Evolutionary conservation across 768 basidiomycete genomes (phyloP).

Genomic region (Kwoniella europaea): DNA sequence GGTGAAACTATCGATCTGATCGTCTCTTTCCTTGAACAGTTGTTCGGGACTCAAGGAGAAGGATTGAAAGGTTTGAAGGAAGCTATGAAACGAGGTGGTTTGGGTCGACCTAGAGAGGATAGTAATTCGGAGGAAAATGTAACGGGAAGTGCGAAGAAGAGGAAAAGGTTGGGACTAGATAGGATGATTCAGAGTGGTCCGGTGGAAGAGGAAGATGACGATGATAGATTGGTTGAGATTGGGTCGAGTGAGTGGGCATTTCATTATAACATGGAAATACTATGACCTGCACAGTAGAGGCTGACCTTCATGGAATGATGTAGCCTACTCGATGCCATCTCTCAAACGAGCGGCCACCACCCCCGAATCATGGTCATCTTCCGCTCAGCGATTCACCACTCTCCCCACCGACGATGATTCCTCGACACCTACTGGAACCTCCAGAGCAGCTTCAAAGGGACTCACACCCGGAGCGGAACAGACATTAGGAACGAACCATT

Average conservation of each 20-base stretch:
- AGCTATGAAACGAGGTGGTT: constrained; percentile 46
- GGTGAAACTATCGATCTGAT: constrained; percentile 96
- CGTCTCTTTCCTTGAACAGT: constrained; percentile 88
- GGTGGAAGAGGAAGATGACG: constrained; percentile 28
- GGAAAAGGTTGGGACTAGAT: constrained; percentile 48
- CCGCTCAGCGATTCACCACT: constrained; percentile 44
- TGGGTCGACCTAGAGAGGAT: constrained; percentile 35
- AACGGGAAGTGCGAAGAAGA: constrained; percentile 30
- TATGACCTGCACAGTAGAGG: not conserved
- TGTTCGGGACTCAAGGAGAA: constrained; percentile 66
- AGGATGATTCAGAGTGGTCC: constrained; percentile 55
- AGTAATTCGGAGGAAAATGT: constrained; percentile 21
- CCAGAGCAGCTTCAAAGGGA: constrained; percentile 24
- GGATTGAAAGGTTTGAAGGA: constrained; percentile 49
- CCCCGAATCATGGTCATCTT: constrained; percentile 22
- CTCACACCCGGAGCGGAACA: constrained; percentile 25
- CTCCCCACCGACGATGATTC: constrained; percentile 43
- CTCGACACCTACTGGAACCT: constrained; percentile 18
- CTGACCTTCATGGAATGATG: not conserved
- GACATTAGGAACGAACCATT: constrained; percentile 16
- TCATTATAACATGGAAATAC: not conserved
- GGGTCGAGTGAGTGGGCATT: constrained; percentile 38
- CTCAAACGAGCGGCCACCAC: constrained; percentile 21
- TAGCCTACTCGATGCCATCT: constrained; percentile 20
- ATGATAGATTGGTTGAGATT: constrained; percentile 43